A percentile compares a stretch with the other conserved stretches of the same genome.
Evolutionary conservation across 1,284 basidiomycete species (phyloP).

Genomic region (Cutaneotrichosporon curvatum): DNA sequence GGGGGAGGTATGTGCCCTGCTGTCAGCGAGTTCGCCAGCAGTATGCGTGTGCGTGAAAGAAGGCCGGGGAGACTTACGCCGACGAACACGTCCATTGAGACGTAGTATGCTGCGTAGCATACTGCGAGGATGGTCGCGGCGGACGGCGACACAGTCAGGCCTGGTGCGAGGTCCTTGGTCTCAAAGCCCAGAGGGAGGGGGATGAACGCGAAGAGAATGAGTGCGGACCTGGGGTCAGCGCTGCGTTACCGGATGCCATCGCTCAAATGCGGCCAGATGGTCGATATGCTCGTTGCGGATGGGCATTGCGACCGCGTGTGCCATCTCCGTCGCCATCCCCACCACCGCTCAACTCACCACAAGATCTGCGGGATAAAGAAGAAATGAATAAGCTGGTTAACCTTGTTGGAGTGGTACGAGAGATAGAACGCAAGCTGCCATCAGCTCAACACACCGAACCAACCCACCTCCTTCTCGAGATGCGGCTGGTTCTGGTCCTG

Average conservation of each 20-base stretch:
- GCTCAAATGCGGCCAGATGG: background rate
- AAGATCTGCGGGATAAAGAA: constrained; percentile 71
- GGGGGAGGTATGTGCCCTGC: constrained; percentile 32
- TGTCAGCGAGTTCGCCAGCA: background rate
- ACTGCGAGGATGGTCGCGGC: constrained; percentile 54
- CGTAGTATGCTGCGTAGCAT: constrained; percentile 64
- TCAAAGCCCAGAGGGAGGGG: constrained; percentile 56
- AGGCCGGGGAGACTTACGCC: constrained; percentile 55
- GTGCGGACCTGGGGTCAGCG: constrained; percentile 24
- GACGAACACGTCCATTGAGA: constrained; percentile 65
- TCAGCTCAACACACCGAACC: constrained; percentile 1
- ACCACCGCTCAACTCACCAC: constrained; percentile 54
- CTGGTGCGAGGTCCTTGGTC: constrained; percentile 51
- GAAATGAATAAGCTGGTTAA: constrained; percentile 74
- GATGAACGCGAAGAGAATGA: constrained; percentile 54
- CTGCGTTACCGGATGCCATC: background rate
- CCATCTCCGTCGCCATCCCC: background rate
- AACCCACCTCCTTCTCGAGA: constrained; percentile 30
- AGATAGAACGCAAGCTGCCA: constrained; percentile 75
- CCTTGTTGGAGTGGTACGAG: constrained; percentile 72
- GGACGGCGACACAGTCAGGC: constrained; percentile 64
- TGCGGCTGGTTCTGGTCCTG: constrained; percentile 7
- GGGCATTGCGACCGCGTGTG: background rate
- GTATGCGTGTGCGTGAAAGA: background rate
- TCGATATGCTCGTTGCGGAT: background rate